phyloP scores from a whole-genome alignment of 495 filamentous ascomycete species.

The Chaetomium tenue region DNA sequence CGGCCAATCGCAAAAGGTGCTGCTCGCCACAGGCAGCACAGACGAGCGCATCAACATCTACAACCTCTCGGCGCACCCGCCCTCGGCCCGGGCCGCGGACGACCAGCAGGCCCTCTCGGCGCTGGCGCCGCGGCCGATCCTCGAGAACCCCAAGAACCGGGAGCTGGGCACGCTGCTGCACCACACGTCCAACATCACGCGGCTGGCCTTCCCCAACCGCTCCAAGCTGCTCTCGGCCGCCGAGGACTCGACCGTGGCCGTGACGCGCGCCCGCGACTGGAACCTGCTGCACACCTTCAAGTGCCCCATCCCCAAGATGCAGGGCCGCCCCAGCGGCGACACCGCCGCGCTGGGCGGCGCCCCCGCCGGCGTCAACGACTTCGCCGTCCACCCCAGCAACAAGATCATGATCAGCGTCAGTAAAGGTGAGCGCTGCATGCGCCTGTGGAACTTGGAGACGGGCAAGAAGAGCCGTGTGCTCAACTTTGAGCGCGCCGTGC shows the following conservation, averaged over 20 bases:
- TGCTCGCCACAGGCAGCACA: constrained; percentile 83
- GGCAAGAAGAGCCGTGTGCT: constrained; percentile 92
- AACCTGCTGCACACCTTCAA: constrained; percentile 85
- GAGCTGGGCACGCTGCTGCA: constrained; percentile 85
- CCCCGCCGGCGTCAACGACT: constrained; percentile 90
- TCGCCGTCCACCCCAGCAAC: constrained; percentile 92
- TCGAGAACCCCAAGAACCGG: constrained; percentile 81
- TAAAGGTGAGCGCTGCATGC: constrained; percentile 83
- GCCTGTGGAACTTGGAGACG: constrained; percentile 95
- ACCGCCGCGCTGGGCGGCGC: constrained; percentile 78
- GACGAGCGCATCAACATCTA: constrained; percentile 96
- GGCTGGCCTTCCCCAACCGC: constrained; percentile 77
- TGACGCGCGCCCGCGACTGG: constrained; percentile 87
- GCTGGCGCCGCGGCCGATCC: constrained; percentile 63
- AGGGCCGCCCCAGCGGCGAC: constrained; percentile 83
- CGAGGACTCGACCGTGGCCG: constrained; percentile 84
- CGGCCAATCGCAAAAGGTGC: constrained; percentile 63
- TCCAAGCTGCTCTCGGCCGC: constrained; percentile 80
- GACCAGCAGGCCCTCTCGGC: constrained; percentile 54
- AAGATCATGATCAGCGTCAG: constrained; percentile 93
- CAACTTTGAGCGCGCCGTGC: constrained; percentile 68
- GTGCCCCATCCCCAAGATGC: constrained; percentile 77
- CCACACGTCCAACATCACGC: constrained; percentile 75
- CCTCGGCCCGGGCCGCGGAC: constrained; percentile 43
- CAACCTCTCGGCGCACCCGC: constrained; percentile 73